These are phyloP conservation scores for Musa acuminata DNA, from an alignment of 176 grass and related monocot genomes.

Conservation along the genomic window DNA sequence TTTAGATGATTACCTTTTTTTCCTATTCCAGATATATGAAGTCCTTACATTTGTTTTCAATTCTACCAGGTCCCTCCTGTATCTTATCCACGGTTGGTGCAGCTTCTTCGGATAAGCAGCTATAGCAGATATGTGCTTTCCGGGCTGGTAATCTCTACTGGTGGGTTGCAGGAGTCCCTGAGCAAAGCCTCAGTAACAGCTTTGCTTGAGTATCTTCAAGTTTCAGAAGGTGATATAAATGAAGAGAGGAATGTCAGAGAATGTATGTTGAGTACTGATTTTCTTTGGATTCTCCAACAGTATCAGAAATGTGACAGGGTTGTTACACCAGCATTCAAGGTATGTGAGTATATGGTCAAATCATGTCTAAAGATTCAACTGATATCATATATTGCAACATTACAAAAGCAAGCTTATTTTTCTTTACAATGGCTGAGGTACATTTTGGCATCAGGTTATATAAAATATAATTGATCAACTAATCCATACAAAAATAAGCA, in stretches of 20 bases:
- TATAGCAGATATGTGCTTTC: slow-evolving; percentile 79
- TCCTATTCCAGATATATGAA: slow-evolving; percentile 12
- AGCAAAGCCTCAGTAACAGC: slow-evolving; percentile 52
- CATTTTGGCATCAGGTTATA: no score
- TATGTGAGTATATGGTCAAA: slow-evolving; percentile 17
- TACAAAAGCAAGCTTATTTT: not conserved
- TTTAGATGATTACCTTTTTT: not conserved
- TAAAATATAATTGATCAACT: no score
- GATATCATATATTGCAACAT: not conserved
- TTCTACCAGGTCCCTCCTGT: slow-evolving; percentile 48
- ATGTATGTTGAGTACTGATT: slow-evolving; percentile 46
- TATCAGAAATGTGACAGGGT: slow-evolving; percentile 79
- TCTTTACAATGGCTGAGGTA: not conserved
- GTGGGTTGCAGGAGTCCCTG: slow-evolving; percentile 88
- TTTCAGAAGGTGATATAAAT: slow-evolving; percentile 35
- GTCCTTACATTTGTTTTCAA: not conserved
- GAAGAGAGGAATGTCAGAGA: slow-evolving; percentile 47
- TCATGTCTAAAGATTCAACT: not conserved
- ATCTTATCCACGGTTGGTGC: slow-evolving; percentile 81
- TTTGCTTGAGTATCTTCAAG: slow-evolving; percentile 71
- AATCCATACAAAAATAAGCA: no score
- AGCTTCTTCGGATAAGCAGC: slow-evolving; percentile 61
- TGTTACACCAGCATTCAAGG: slow-evolving; percentile 76
- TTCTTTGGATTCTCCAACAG: slow-evolving; percentile 67
- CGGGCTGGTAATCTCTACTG: slow-evolving; percentile 87